phyloP scores from a whole-genome alignment of 208 protist genomes.

The Leishmania mexicana region DNA sequence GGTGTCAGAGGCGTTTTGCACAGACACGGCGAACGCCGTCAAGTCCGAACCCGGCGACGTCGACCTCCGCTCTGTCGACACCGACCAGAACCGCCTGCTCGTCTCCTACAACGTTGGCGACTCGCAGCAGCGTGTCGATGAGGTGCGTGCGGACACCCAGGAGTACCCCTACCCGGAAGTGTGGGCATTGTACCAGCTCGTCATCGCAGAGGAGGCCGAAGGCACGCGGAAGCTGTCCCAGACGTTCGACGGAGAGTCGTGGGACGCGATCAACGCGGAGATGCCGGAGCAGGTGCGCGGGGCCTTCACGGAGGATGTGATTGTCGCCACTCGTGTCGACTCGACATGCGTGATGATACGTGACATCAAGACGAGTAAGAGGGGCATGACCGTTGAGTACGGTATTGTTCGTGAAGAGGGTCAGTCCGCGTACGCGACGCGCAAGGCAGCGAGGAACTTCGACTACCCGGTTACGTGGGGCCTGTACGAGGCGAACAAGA shows the following conservation, averaged over 20 bases:
- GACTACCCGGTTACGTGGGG: slow-evolving; percentile 26
- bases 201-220: slow-evolving; percentile 42
- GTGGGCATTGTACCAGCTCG: slow-evolving; percentile 48
- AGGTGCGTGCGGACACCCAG: slow-evolving; percentile 31
- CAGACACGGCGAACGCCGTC: slow-evolving; percentile 46
- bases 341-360: slow-evolving; percentile 25
- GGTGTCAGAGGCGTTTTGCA: slow-evolving; percentile 53
- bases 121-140: slow-evolving; percentile 17
- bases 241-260: slow-evolving; percentile 43
- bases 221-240: slow-evolving; percentile 29
- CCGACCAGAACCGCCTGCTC: slow-evolving; percentile 43
- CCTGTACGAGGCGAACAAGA: slow-evolving; percentile 43
- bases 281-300: slow-evolving; percentile 25
- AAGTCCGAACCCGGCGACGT: slow-evolving; percentile 28
- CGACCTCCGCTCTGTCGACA: slow-evolving; percentile 39
- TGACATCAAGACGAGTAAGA: slow-evolving; percentile 30
- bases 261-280: slow-evolving; percentile 28
- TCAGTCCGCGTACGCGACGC: slow-evolving; percentile 29
- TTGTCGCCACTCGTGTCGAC: slow-evolving; percentile 19
- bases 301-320: slow-evolving; percentile 34
- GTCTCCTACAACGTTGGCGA: slow-evolving; percentile 47
- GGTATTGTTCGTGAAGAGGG: slow-evolving; percentile 22
- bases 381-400: slow-evolving; percentile 39
- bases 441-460: slow-evolving; percentile 31
- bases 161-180: slow-evolving; percentile 45